These are phyloP conservation scores for Salvia sclarea DNA, from an alignment of 305 asterid genomes.

Conservation along the genomic window DNA sequence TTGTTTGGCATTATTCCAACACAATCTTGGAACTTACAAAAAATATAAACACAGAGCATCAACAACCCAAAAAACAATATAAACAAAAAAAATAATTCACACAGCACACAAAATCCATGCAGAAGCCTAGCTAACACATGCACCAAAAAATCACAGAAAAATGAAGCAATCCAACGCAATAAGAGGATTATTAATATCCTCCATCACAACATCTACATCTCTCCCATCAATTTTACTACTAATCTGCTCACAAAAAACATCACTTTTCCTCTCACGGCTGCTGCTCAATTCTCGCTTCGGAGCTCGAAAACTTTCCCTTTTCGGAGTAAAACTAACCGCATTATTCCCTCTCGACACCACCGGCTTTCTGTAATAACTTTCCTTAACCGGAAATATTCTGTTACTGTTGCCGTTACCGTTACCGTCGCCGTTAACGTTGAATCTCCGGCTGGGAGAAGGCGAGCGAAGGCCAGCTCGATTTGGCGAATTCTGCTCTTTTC, in stretches of 20 bases:
- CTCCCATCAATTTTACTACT: slow-evolving; percentile 40
- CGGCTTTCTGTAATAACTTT: slow-evolving; percentile 31
- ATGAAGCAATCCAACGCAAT: slow-evolving; percentile 85
- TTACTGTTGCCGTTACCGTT: slow-evolving; percentile 35
- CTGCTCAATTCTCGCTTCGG: slow-evolving; percentile 17
- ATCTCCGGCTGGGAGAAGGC: slow-evolving; percentile 64
- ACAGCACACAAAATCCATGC: slow-evolving; percentile 37
- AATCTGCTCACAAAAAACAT: slow-evolving; percentile 22
- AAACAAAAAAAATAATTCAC: too few relatives aligned
- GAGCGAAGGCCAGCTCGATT: slow-evolving; percentile 43
- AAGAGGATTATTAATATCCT: slow-evolving; percentile 66
- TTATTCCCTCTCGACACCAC: slow-evolving; percentile 21
- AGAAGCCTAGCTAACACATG: too few relatives aligned
- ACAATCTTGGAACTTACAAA: too few relatives aligned
- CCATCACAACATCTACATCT: slow-evolving; percentile 49
- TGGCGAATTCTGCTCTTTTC: slow-evolving; percentile 47
- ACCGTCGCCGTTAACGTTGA: slow-evolving; percentile 41
- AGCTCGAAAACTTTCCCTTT: slow-evolving; percentile 44
- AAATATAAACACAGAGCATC: too few relatives aligned
- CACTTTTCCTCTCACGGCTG: slow-evolving; percentile 34
- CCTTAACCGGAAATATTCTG: slow-evolving; percentile 25
- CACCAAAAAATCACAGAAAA: slow-evolving; percentile 46
- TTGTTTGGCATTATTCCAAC: too few relatives aligned
- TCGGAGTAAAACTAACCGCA: slow-evolving; percentile 25
- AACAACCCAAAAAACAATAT: too few relatives aligned